Evolutionary conservation across 306 rosid species (phyloP).

Genomic region (Delonix regia): DNA sequence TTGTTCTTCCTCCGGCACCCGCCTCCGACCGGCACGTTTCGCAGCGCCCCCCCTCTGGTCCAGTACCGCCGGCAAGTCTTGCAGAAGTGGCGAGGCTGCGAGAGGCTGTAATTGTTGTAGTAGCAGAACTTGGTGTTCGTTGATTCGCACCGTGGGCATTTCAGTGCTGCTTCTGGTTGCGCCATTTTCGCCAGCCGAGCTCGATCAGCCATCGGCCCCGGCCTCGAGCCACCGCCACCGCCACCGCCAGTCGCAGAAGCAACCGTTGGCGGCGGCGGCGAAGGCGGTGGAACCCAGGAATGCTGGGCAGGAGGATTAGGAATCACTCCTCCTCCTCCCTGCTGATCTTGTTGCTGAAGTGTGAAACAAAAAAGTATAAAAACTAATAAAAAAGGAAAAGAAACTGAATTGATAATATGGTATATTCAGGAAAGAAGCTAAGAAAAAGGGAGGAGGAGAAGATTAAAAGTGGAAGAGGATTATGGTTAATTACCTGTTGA

Average conservation of each 20-base stretch:
- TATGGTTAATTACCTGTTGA: slow-evolving; percentile 57
- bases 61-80: slow-evolving; percentile 90
- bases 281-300: slow-evolving; percentile 38
- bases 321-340: slow-evolving; percentile 27
- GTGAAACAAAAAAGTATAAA: not conserved
- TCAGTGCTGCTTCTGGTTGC: slow-evolving; percentile 59
- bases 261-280: slow-evolving; percentile 5
- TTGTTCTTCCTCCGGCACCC: slow-evolving; percentile 86
- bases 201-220: slow-evolving; percentile 77
- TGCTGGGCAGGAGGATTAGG: slow-evolving; percentile 33
- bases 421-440: slow-evolving; percentile 76
- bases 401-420: slow-evolving; percentile 27
- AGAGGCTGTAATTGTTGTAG: slow-evolving; percentile 78
- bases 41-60: slow-evolving; percentile 87
- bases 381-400: not conserved
- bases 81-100: slow-evolving; percentile 94
- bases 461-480: slow-evolving; percentile 24
- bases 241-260: not conserved
- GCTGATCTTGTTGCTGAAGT: slow-evolving; percentile 47
- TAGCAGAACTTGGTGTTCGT: slow-evolving; percentile 87
- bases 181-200: slow-evolving; percentile 68
- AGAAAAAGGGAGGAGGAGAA: not conserved
- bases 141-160: slow-evolving; percentile 92
- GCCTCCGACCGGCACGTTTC: slow-evolving; percentile 92
- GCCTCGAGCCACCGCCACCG: slow-evolving; percentile 46